phyloP scores from a whole-genome alignment of 176 grass and related monocot species.

The Eleusine indica region DNA sequence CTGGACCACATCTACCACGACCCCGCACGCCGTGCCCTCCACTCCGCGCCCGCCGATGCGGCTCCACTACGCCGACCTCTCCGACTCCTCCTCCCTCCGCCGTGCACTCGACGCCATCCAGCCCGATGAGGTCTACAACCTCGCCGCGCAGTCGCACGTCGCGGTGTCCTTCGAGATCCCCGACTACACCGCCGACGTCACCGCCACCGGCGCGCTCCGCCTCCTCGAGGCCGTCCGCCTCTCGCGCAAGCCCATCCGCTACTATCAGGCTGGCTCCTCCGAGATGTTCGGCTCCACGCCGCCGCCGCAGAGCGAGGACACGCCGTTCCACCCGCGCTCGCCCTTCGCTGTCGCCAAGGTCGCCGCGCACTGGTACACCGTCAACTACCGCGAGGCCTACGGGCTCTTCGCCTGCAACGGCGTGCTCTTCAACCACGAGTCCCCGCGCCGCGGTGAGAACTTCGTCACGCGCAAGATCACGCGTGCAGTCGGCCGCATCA shows the following conservation, averaged over 20 bases:
- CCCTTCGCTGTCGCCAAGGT: constrained; percentile 96
- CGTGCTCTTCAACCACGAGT: constrained; percentile 99
- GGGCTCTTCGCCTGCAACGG: constrained; percentile 91
- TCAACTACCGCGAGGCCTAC: constrained; percentile 98
- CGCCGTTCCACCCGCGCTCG: constrained; percentile 85
- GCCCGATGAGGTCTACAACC: constrained; percentile 99
- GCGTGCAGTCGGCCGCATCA: constrained; percentile 86
- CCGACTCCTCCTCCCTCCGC: constrained; percentile 93
- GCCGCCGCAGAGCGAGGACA: constrained; percentile 78
- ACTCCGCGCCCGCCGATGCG: constrained; percentile 69
- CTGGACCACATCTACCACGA: constrained; percentile 97
- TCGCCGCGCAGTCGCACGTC: constrained; percentile 95
- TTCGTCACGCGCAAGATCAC: constrained; percentile 99
- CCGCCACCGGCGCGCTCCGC: constrained; percentile 82
- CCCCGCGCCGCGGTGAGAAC: constrained; percentile 94
- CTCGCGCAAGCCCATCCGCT: constrained; percentile 53
- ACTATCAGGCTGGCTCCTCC: constrained; percentile 97
- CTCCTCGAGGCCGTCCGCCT: constrained; percentile 95
- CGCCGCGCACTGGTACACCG: constrained; percentile 99
- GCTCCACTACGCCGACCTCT: constrained; percentile 97
- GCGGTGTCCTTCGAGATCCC: constrained; percentile 96
- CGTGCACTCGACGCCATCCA: constrained; percentile 76
- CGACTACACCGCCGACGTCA: constrained; percentile 94
- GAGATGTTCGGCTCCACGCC: constrained; percentile 99
- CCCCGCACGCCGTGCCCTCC: constrained; percentile 68